Conservation (phyloP, 345 rosid genomes). For the Lumnitzera littorea region DNA sequence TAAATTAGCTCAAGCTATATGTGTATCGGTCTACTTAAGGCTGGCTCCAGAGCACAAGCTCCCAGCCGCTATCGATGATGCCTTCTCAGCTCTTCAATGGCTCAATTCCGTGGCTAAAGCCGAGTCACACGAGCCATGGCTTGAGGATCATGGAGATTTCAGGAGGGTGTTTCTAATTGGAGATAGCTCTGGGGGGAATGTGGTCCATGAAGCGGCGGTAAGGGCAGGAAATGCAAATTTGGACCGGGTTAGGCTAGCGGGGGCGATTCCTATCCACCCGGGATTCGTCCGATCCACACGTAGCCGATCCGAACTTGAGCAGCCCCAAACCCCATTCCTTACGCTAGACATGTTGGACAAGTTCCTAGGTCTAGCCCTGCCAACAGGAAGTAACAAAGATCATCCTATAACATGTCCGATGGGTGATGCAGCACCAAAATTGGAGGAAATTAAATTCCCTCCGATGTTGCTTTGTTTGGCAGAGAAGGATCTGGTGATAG, state of each 20-base stretch:
- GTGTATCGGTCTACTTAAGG: slow-evolving; percentile 28
- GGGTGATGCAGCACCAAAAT: slow-evolving; percentile 35
- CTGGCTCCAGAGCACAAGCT: slow-evolving; percentile 39
- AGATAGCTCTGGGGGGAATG: slow-evolving; percentile 47
- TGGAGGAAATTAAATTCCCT: slow-evolving; percentile 34
- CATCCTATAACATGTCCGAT: slow-evolving; percentile 54
- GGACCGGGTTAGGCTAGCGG: slow-evolving; percentile 27
- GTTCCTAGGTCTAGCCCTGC: slow-evolving; percentile 37
- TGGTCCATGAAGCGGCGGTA: slow-evolving; percentile 32
- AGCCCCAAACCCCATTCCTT: slow-evolving; percentile 46
- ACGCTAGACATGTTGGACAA: slow-evolving; percentile 57
- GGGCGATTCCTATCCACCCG: slow-evolving; percentile 41
- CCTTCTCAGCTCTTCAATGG: slow-evolving; percentile 32
- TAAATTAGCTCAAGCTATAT: slow-evolving; percentile 23
- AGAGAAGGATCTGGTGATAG: slow-evolving; percentile 37
- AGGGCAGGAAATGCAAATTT: slow-evolving; percentile 22
- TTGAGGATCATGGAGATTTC: slow-evolving; percentile 24
- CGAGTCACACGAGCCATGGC: slow-evolving; percentile 25
- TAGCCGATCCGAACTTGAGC: slow-evolving; percentile 60
- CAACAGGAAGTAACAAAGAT: slow-evolving; percentile 33
- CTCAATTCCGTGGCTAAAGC: slow-evolving; percentile 23
- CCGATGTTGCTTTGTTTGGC: slow-evolving; percentile 46
- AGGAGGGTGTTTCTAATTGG: slow-evolving; percentile 33
- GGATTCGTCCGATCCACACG: slow-evolving; percentile 40
- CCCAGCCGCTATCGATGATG: slow-evolving; percentile 42